A percentile compares a stretch with the other conserved stretches of the same genome.
phyloP scores from a whole-genome alignment of 163 green algal genomes.

The Scenedesmus sp. region DNA sequence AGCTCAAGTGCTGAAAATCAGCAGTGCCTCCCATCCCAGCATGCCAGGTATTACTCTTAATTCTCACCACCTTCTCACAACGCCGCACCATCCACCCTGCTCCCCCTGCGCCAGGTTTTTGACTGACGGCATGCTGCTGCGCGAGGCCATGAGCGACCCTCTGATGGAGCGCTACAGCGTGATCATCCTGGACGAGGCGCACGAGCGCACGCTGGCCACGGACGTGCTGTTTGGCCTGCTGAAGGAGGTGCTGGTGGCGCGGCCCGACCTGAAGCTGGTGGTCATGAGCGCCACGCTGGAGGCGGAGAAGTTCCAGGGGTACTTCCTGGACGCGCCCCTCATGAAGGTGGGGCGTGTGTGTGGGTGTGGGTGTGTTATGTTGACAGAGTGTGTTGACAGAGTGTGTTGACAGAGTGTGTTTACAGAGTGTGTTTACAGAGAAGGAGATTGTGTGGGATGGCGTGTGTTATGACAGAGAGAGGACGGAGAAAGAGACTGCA shows the following conservation, averaged over 20 bases:
- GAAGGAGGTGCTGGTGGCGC: slow-evolving; percentile 95
- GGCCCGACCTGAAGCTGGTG: slow-evolving; percentile 96
- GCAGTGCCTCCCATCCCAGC: background rate
- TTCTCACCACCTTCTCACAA: background rate
- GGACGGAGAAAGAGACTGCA: too few relatives aligned
- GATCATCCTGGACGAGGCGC: slow-evolving; percentile 99
- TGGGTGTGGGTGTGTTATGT: background rate
- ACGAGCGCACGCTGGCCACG: slow-evolving; percentile 98
- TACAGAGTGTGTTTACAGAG: too few relatives aligned
- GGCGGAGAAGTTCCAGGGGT: slow-evolving; percentile 99
- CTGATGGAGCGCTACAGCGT: slow-evolving; percentile 94
- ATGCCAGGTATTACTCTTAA: background rate
- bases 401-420: too few relatives aligned
- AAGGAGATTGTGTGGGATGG: too few relatives aligned
- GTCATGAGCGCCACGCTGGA: slow-evolving; percentile 99
- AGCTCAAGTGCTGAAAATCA: background rate
- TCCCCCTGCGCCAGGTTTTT: slow-evolving; percentile 83
- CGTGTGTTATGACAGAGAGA: too few relatives aligned
- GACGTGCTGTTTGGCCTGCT: slow-evolving; percentile 99
- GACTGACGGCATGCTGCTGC: slow-evolving; percentile 99
- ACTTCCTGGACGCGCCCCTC: slow-evolving; percentile 97
- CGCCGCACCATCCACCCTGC: background rate
- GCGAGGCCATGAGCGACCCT: slow-evolving; percentile 98
- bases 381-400: too few relatives aligned
- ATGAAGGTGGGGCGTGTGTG: slow-evolving; percentile 85